Evolutionary conservation across 352 stramenopile species (phyloP).

Genomic region (Globisporangium radiosum): DNA sequence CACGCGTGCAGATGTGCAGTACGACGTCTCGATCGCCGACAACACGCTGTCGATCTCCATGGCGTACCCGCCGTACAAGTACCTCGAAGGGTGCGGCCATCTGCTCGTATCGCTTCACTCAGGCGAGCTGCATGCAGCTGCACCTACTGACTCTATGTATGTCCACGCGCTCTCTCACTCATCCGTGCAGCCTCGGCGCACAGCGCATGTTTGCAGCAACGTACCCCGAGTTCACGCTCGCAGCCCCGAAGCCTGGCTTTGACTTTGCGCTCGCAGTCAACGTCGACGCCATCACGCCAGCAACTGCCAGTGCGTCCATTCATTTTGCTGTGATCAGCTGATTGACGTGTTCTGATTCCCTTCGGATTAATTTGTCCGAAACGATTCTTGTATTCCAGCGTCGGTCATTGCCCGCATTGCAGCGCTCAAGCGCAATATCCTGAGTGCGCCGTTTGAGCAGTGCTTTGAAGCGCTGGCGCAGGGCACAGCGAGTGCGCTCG

Average conservation of each 20-base stretch:
- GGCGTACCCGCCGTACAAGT: constrained; percentile 72
- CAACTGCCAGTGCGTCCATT: constrained; percentile 40
- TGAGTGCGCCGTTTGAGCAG: constrained; percentile 72
- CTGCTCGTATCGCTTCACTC: too few species aligned
- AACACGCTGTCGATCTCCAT: constrained; percentile 67
- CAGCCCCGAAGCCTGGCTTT: constrained; percentile 66
- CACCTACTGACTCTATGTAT: too few species aligned
- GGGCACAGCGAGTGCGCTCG: constrained; percentile 47
- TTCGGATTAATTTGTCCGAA: too few species aligned
- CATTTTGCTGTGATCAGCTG: neutral
- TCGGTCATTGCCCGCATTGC: constrained; percentile 71
- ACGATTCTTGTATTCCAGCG: constrained; percentile 17
- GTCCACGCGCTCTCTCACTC: neutral
- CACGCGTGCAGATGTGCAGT: constrained; percentile 58
- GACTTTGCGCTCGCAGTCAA: constrained; percentile 76
- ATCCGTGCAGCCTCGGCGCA: constrained; percentile 41
- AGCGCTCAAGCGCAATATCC: constrained; percentile 79
- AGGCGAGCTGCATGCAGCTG: too few species aligned
- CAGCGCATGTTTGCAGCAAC: constrained; percentile 62
- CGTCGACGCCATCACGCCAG: constrained; percentile 66
- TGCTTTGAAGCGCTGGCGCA: constrained; percentile 74
- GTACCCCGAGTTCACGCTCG: constrained; percentile 69
- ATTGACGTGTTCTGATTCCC: neutral
- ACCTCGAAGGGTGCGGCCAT: constrained; percentile 40
- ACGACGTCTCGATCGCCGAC: constrained; percentile 70